A percentile compares a stretch with the other conserved stretches of the same genome.
These are phyloP conservation scores for Ophiostoma piceae DNA, from an alignment of 2,329 filamentous ascomycete genomes.

Conservation along the genomic window DNA sequence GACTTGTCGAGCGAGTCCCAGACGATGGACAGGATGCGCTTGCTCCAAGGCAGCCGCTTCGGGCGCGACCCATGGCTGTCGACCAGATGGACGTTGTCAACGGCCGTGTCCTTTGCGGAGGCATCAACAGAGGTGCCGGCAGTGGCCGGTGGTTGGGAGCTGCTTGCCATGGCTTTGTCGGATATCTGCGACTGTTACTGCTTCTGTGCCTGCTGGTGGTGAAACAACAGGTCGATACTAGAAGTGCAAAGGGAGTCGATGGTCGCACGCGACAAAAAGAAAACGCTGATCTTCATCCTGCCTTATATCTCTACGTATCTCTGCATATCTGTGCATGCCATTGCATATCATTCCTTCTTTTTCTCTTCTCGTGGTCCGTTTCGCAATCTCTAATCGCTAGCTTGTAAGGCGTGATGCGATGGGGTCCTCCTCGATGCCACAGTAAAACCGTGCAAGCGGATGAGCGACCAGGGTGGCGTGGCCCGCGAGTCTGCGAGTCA, in stretches of 20 bases:
- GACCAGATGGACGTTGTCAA: not conserved
- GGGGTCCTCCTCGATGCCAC: conserved; percentile 7
- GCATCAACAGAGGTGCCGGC: not conserved
- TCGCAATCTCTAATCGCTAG: conserved; percentile 3
- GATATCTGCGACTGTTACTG: not conserved
- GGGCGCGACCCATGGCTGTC: not conserved
- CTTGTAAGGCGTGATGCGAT: conserved; percentile 1
- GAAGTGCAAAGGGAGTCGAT: not conserved
- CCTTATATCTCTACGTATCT: not conserved
- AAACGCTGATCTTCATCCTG: not conserved
- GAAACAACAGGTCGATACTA: not conserved
- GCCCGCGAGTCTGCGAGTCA: not conserved
- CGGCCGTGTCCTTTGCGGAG: not conserved
- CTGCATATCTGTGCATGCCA: not conserved
- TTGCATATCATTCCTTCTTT: not conserved
- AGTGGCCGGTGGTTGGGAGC: not conserved
- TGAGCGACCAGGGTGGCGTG: not conserved
- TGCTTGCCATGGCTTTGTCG: not conserved
- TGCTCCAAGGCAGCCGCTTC: conserved; percentile 4
- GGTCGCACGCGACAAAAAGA: not conserved
- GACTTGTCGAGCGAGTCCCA: conserved; percentile 36
- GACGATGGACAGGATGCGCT: conserved; percentile 29
- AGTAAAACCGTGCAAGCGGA: not conserved
- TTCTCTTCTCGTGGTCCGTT: not conserved
- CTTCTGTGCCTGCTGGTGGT: not conserved